These are phyloP conservation scores for Solanum hybrid DNA, from an alignment of 305 asterid species.

Conservation along the genomic window DNA sequence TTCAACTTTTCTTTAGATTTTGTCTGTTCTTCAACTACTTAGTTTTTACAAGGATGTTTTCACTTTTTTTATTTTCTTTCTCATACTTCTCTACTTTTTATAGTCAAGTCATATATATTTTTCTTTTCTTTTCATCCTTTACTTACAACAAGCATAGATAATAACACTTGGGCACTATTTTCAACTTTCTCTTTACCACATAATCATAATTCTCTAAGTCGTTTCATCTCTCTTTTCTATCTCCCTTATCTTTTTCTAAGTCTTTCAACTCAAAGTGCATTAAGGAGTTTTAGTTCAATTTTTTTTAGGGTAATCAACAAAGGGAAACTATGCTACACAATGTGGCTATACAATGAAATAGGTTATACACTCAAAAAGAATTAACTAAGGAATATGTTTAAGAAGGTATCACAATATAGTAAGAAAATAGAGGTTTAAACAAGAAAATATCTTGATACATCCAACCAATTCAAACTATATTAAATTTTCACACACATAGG, in stretches of 20 bases:
- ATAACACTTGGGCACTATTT: neutral
- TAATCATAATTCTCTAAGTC: neutral
- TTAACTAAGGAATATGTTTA: neutral
- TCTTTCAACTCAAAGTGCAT: neutral
- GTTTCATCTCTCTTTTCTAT: neutral
- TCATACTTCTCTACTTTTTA: neutral
- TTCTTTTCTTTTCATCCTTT: neutral
- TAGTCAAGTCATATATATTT: neutral
- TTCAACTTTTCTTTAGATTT: neutral
- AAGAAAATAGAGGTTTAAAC: no score
- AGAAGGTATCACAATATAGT: no score
- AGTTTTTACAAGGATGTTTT: neutral
- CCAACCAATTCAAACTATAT: no score
- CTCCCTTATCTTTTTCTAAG: neutral
- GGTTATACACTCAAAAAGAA: neutral
- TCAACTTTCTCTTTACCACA: neutral
- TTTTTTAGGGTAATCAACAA: no score
- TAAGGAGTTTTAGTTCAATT: neutral
- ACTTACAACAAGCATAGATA: neutral
- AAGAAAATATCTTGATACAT: no score
- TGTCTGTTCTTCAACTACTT: neutral
- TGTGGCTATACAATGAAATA: neutral
- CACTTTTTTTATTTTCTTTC: no score
- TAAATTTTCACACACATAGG: no score
- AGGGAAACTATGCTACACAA: neutral